Conservation (phyloP, 139 green algal genomes). For the Chlorella sp. region DNA sequence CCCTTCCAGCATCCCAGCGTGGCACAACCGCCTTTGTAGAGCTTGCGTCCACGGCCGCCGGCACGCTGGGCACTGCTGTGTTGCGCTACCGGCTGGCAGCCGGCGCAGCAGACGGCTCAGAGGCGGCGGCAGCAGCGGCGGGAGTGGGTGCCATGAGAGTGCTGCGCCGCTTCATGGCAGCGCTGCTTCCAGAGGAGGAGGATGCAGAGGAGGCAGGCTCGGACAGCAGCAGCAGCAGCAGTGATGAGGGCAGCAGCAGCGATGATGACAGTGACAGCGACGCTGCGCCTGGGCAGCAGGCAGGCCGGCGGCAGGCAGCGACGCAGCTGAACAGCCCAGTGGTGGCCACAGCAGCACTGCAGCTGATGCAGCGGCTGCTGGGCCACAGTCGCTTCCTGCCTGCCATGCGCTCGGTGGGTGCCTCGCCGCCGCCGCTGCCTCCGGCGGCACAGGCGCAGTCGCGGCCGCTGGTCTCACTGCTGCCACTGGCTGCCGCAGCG, state of each 20-base stretch:
- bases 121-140: not conserved
- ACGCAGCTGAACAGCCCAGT: not conserved
- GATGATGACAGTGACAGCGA: constrained; percentile 7
- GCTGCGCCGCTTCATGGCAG: constrained; percentile 62
- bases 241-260: not conserved
- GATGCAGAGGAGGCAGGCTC: constrained; percentile 11
- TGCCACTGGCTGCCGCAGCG: constrained; percentile 31
- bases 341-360: not conserved
- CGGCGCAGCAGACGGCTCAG: not conserved
- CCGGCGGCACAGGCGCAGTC: constrained; percentile 17
- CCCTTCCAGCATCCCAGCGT: constrained; percentile 34
- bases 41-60: constrained; percentile 28
- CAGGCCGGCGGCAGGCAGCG: not conserved
- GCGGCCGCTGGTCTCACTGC: constrained; percentile 47
- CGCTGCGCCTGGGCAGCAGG: too few species aligned
- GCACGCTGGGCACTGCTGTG: constrained; percentile 47
- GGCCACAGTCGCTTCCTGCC: constrained; percentile 47
- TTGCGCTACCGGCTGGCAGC: constrained; percentile 23
- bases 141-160: constrained; percentile 9
- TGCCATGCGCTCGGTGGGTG: constrained; percentile 38
- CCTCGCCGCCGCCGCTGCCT: constrained; percentile 40
- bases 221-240: not conserved
- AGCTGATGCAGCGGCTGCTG: constrained; percentile 52
- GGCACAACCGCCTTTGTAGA: constrained; percentile 1
- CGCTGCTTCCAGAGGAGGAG: constrained; percentile 55